Evolutionary conservation across 169 alveolate species (phyloP).

Genomic region (Theileria sp.): DNA sequence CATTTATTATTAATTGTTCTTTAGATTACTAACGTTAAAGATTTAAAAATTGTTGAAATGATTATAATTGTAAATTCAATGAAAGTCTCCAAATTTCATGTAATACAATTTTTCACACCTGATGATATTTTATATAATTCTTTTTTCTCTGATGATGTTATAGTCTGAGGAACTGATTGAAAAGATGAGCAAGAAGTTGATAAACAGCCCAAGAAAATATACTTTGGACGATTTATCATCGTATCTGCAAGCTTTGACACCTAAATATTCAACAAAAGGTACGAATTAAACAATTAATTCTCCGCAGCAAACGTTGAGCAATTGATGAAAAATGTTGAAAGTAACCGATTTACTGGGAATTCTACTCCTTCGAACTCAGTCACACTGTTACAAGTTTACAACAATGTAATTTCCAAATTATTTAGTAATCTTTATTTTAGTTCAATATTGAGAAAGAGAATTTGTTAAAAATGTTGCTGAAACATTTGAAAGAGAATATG

Average conservation of each 20-base stretch:
- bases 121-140: too few species aligned
- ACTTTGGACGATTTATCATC: conserved; percentile 24
- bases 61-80: conserved; percentile 51
- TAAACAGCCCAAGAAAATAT: conserved; percentile 1
- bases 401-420: conserved; percentile 14
- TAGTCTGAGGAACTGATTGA: conserved; percentile 27
- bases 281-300: not conserved
- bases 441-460: not conserved
- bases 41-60: conserved; percentile 35
- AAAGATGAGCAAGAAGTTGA: conserved; percentile 8
- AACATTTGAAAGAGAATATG: not conserved
- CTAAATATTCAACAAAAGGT: not conserved
- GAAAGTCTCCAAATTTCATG: conserved; percentile 53
- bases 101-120: conserved; percentile 5
- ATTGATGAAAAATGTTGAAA: not conserved
- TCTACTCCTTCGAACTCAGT: conserved; percentile 9
- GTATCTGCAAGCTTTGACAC: conserved; percentile 20
- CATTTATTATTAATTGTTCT: not conserved
- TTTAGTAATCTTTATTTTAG: not conserved
- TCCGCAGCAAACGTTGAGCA: conserved; percentile 9
- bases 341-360: conserved; percentile 1
- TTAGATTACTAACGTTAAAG: not conserved
- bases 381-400: conserved; percentile 24
- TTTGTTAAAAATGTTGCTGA: not conserved
- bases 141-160: not conserved